Conservation (phyloP, 164 flowering plant species). For the Tetrastigma voinierianum region DNA sequence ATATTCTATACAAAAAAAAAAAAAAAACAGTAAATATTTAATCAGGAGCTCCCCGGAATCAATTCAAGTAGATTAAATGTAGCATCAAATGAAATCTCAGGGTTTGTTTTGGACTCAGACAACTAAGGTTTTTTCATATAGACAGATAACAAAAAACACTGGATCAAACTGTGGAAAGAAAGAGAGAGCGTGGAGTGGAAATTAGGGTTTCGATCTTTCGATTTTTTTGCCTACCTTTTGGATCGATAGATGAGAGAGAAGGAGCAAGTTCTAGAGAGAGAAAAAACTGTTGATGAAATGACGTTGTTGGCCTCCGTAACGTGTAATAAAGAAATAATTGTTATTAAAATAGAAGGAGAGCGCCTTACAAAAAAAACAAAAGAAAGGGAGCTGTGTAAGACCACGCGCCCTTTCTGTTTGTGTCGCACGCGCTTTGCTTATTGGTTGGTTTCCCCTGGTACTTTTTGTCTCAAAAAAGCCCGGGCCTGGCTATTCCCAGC, state of each 20-base stretch:
- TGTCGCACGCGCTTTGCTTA: no score
- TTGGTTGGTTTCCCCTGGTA: no score
- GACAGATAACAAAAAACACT: not conserved
- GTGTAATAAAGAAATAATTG: no score
- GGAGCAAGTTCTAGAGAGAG: no score
- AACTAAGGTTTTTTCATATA: constrained; percentile 15
- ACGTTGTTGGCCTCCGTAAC: no score
- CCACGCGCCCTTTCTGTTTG: no score
- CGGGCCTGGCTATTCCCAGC: no score
- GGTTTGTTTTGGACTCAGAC: constrained; percentile 4
- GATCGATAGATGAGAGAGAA: constrained; percentile 8
- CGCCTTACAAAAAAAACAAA: no score
- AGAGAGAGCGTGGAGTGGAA: not conserved
- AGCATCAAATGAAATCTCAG: constrained; percentile 11
- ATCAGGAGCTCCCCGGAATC: not conserved
- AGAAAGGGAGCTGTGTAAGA: no score
- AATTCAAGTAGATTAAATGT: not conserved
- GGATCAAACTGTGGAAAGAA: not conserved
- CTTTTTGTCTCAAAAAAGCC: no score
- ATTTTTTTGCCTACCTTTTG: not conserved
- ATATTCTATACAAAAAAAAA: not conserved
- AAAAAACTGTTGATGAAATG: not conserved
- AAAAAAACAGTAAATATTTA: no score
- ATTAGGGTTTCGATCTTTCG: constrained; percentile 12
- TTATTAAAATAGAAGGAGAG: no score